Evolutionary conservation across 768 basidiomycete species (phyloP).

Genomic region (Amanita rimosa): DNA sequence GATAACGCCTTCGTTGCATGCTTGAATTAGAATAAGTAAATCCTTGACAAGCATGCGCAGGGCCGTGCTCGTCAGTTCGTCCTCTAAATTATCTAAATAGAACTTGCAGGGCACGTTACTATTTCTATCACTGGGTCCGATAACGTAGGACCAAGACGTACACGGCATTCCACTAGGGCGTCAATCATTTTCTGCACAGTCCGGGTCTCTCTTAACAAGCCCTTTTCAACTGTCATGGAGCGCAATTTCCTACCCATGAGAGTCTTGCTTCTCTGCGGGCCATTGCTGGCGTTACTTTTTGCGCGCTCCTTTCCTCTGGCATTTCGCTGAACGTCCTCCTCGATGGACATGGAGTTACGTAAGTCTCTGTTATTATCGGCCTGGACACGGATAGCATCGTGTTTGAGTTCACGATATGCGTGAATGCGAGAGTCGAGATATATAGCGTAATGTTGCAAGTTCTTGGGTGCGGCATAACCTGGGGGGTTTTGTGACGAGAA

Average conservation of each 20-base stretch:
- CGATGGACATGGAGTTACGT: constrained; percentile 52
- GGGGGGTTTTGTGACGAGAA: constrained; percentile 1
- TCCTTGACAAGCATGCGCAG: constrained; percentile 94
- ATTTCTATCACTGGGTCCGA: constrained; percentile 2
- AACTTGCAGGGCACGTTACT: constrained; percentile 42
- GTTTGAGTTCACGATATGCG: constrained; percentile 83
- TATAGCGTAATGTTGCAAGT: constrained; percentile 74
- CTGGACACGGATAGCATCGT: constrained; percentile 90
- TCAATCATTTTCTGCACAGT: constrained; percentile 88
- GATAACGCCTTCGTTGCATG: constrained; percentile 90
- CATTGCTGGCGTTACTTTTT: constrained; percentile 14
- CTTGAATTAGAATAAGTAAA: constrained; percentile 89
- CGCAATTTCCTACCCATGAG: constrained; percentile 77
- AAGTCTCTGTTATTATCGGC: constrained; percentile 85
- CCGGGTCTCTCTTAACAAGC: constrained; percentile 84
- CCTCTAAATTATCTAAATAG: constrained; percentile 87
- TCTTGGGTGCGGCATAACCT: constrained; percentile 84
- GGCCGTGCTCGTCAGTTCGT: constrained; percentile 82
- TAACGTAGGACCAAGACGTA: constrained; percentile 26
- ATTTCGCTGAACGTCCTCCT: constrained; percentile 37
- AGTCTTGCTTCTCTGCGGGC: constrained; percentile 51
- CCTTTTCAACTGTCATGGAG: constrained; percentile 92
- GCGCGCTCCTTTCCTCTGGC: constrained; percentile 20
- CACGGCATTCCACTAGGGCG: constrained; percentile 76
- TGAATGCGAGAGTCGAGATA: constrained; percentile 87